Evolutionary conservation across 2,329 filamentous ascomycete genomes (phyloP), one percentile per base, ranked within the genome.

Genomic region (Lecanicillium sp.): DNA sequence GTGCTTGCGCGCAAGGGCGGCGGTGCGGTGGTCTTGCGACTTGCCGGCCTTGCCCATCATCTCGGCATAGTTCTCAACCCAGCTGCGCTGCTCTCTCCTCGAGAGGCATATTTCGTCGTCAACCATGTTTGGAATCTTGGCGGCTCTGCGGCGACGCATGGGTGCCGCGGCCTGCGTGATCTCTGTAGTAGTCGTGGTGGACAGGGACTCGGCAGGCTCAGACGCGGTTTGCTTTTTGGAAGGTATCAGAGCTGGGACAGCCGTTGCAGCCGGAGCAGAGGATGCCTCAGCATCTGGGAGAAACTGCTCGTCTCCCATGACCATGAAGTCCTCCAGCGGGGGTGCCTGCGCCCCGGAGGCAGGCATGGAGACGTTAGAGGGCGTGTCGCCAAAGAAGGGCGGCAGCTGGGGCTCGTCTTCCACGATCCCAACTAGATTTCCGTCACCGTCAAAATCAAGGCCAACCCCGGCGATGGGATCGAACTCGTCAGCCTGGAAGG

Each of bases 21-120:
- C 39, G 1, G 64, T 49, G 26, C 55, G 53, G 12, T 21, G n/a
- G 27, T 15, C 24, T 3, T 36, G 57, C 46, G 49, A 51, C 44
- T 63, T 64, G 47, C 52, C 59, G 32, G 52, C 54, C 15, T 55
- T 61, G 23, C 63, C 56, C 78, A 87, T 90, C 54, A 82, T 84
- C 10, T 61, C 52, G 7, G 69, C 51, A 48, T 79, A 78, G 33
- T 72, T 57, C 1, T 54, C 48, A 44, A 62, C 58, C 74, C 73
- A 77, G 5, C 52, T 47, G 47, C 62, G 66, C 40, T 74, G 58
- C 44, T 67, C 62, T 11, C 53, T 56, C 49, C 64, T 56, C 9
- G 67, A 56, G 9, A 77, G 23, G 15, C 63, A 60, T 14, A 66
- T 66, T 49, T 42, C 50, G 10, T 52, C 15, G 39, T 70, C 67